Conservation (phyloP, 768 basidiomycete genomes). For the Leccinum broughii region DNA sequence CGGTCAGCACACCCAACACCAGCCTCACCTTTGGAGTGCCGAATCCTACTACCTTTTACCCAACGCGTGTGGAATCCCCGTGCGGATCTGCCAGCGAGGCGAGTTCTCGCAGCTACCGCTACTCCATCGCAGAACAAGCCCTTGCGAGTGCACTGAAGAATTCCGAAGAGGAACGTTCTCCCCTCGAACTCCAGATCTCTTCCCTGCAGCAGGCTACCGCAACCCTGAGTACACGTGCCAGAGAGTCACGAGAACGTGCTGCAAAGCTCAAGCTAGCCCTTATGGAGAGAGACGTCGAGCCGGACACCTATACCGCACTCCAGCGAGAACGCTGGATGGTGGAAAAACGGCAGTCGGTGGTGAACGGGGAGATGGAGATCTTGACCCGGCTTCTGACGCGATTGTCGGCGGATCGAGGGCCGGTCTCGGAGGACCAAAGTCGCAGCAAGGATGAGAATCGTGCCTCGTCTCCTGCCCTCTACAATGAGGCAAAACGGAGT, state of each 20-base stretch:
- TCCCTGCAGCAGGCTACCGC: constrained; percentile 46
- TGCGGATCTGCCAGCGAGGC: constrained; percentile 32
- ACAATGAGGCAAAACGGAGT: constrained; percentile 30
- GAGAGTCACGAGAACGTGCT: constrained; percentile 45
- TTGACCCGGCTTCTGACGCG: constrained; percentile 38
- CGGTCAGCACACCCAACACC: constrained; percentile 24
- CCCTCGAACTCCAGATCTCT: constrained; percentile 48
- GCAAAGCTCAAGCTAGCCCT: constrained; percentile 41
- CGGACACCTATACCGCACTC: constrained; percentile 37
- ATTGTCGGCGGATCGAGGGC: constrained; percentile 30
- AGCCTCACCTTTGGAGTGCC: constrained; percentile 19
- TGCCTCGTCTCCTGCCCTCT: constrained; percentile 12
- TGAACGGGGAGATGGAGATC: constrained; percentile 38
- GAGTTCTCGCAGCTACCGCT: constrained; percentile 39
- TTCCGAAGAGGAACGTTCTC: constrained; percentile 36
- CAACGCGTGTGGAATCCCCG: constrained; percentile 14
- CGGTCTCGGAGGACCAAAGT: constrained; percentile 8
- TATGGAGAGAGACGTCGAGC: constrained; percentile 40
- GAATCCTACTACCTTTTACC: constrained; percentile 13
- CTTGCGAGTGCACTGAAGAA: constrained; percentile 38
- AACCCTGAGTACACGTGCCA: constrained; percentile 43
- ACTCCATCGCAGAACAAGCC: constrained; percentile 45
- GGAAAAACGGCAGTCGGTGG: constrained; percentile 43
- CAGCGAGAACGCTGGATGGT: constrained; percentile 53
- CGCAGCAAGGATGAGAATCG: constrained; percentile 19